Evolutionary conservation across 306 rosid genomes (phyloP).

Genomic region (Pyrus bretschneideri): DNA sequence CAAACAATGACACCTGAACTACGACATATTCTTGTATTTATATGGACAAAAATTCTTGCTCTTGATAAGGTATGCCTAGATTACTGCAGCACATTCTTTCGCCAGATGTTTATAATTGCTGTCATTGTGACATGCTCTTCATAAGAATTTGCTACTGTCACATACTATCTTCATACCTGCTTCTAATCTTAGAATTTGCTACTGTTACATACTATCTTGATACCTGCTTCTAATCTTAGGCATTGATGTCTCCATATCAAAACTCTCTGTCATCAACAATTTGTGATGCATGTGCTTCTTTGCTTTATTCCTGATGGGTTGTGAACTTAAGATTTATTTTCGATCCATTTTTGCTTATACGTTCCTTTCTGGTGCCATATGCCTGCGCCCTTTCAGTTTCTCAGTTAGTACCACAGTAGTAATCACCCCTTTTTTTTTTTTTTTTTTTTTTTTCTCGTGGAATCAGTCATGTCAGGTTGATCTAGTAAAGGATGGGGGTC

Average conservation of each 20-base stretch:
- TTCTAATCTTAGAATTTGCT: not conserved
- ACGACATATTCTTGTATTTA: conserved; percentile 92
- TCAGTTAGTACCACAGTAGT: not conserved
- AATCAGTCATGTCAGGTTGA: conserved; percentile 96
- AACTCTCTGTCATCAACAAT: not conserved
- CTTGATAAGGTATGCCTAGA: conserved; percentile 74
- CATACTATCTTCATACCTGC: not conserved
- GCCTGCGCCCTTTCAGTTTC: not conserved
- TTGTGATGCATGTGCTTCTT: not conserved
- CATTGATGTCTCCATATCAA: not conserved
- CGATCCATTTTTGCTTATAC: not conserved
- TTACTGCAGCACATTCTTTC: conserved; percentile 9
- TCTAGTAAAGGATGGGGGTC: conserved; percentile 95
- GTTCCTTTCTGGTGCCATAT: not conserved
- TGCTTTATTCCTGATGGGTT: not conserved
- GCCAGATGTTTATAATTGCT: not conserved
- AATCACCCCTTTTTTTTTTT: not conserved
- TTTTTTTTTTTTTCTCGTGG: not conserved
- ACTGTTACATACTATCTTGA: not conserved
- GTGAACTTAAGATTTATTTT: not conserved
- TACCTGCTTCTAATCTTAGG: not conserved
- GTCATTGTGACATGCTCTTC: not conserved
- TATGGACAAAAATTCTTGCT: conserved; percentile 98
- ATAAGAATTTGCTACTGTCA: not conserved
- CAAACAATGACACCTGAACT: conserved; percentile 94